Evolutionary conservation across 1,284 basidiomycete genomes (phyloP).

Genomic region (Ustilago tritici): DNA sequence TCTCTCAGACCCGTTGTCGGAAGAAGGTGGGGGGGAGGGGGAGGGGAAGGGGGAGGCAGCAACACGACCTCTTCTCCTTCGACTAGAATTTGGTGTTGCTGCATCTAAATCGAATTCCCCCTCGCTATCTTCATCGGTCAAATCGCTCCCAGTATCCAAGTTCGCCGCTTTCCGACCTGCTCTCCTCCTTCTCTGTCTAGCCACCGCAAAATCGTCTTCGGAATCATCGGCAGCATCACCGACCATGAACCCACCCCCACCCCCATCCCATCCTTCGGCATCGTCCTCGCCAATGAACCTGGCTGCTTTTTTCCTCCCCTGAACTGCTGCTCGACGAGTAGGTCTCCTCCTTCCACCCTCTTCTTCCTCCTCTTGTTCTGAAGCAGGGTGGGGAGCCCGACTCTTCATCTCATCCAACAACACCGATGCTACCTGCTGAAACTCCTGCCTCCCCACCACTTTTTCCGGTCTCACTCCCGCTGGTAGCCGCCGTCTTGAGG

Average conservation of each 20-base stretch:
- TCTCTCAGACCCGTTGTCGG: neutral
- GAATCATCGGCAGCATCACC: conserved; percentile 38
- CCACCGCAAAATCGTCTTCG: conserved; percentile 38
- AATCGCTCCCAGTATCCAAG: conserved; percentile 28
- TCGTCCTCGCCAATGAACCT: conserved; percentile 22
- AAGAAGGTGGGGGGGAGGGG: conserved; percentile 11
- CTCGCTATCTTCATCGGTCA: conserved; percentile 19
- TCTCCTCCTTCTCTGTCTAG: conserved; percentile 5
- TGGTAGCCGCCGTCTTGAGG: conserved; percentile 18
- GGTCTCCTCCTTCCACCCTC: conserved; percentile 25
- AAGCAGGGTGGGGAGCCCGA: neutral
- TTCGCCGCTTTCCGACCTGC: neutral
- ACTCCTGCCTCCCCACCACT: conserved; percentile 51
- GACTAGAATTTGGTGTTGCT: neutral
- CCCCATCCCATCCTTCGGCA: conserved; percentile 5
- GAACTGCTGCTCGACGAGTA: conserved; percentile 28
- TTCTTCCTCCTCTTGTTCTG: conserved; percentile 5
- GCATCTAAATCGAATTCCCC: conserved; percentile 3
- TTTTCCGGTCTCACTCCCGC: conserved; percentile 36
- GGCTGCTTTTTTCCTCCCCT: conserved; percentile 30
- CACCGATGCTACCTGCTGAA: conserved; percentile 47
- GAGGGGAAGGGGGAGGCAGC: conserved; percentile 1
- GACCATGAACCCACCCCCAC: conserved; percentile 36
- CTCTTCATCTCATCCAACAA: conserved; percentile 29
- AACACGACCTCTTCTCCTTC: conserved; percentile 10